These are phyloP conservation scores for Amanita subjunquillea DNA, from an alignment of 768 basidiomycete species.

Conservation along the genomic window DNA sequence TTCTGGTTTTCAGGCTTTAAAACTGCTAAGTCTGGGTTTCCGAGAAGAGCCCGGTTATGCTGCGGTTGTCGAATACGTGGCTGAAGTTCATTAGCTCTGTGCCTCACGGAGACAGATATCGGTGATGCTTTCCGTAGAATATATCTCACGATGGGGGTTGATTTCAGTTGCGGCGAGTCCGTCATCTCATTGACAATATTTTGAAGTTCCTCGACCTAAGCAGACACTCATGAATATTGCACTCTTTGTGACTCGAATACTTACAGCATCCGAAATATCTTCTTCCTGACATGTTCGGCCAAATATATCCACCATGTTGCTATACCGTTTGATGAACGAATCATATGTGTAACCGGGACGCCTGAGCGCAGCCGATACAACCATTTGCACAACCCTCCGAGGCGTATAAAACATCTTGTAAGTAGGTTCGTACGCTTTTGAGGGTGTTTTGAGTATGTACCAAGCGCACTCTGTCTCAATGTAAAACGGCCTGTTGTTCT, in stretches of 20 bases:
- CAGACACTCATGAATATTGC: not conserved
- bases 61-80: conserved; percentile 9
- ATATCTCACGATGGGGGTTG: not conserved
- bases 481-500: conserved; percentile 41
- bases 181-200: conserved; percentile 14
- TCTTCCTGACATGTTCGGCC: conserved; percentile 21
- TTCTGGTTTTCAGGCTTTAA: conserved; percentile 43
- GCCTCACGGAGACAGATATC: not conserved
- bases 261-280: conserved; percentile 23
- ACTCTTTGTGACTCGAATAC: conserved; percentile 1
- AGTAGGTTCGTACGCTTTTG: conserved; percentile 28
- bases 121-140: conserved; percentile 1
- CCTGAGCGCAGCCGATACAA: conserved; percentile 25
- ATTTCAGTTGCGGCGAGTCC: conserved; percentile 7
- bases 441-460: conserved; percentile 47
- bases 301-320: conserved; percentile 22
- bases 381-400: conserved; percentile 39
- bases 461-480: conserved; percentile 56
- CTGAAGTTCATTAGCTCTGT: not conserved
- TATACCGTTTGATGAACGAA: conserved; percentile 25
- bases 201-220: conserved; percentile 18
- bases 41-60: conserved; percentile 14
- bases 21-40: conserved; percentile 46
- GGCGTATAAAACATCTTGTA: conserved; percentile 42
- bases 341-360: conserved; percentile 19